Base-by-base conservation (phyloP, 768 basidiomycete species). In the Clavulina sp. region DNA sequence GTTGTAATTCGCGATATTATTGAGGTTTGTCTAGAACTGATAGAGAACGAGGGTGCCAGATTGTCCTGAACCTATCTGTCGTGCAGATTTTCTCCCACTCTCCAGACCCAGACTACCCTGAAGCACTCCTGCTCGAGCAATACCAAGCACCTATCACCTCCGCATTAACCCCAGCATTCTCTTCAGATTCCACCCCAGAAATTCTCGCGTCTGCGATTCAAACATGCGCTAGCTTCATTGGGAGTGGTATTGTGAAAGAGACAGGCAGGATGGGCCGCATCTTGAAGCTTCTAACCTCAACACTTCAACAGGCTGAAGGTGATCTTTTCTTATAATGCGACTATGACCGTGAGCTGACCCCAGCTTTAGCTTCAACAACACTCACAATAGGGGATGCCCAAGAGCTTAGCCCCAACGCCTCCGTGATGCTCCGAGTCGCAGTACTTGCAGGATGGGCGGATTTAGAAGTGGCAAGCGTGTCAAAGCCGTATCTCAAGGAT, bases 91-190 rank as follows among this genome's bases (percentile, higher is more conserved):
- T 99, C 65, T 76, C 87, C 2, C 66, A 70, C 28, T 75, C 85
- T 4, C 84, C 87, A 0, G 95, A 99, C 66, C 87, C 91, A 1
- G 89, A 89, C 49, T 97, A 88, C 58, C 84, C 86, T 31, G 87
- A 87, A 54, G 78, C 85, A 0, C 70, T 92, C 4, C 69, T 99
- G 2, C 75, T 99, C 9, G 93, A 99, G 62, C 95, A 99, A 63
- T 84, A 95, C 64, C 95, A 99, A 66, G 93, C 95, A 0, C 93
- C 95, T 0, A 93, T 99, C 54, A 95, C 93, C 2, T 89, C 95
- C 19, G 95, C 95, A 0, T 72, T 97, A 18, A 97, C 93, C 0
- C 93, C 95, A 0, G 91, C 92, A 0, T 97, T 99, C 61, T 89
- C 88, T 1, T 74, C 87, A 0, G 95, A 97, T 61, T 87, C 91